Conservation (phyloP, 2,329 filamentous ascomycete genomes). For the Aspergillaceae sp. region DNA sequence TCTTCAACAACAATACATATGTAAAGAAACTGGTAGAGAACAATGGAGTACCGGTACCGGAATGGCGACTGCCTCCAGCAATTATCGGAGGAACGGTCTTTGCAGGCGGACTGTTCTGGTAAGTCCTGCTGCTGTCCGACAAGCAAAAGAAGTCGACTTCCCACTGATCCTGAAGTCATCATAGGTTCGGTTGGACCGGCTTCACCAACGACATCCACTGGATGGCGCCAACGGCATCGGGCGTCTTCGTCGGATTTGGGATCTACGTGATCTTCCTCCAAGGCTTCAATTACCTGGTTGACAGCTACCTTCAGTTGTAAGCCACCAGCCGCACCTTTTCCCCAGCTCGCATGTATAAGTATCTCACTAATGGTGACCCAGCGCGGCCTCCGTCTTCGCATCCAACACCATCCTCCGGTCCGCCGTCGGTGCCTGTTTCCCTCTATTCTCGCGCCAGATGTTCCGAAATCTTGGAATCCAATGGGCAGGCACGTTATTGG, state of each 20-base stretch:
- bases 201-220: constrained; percentile 25
- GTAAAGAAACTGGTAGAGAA: constrained; percentile 22
- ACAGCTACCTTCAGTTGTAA: constrained; percentile 33
- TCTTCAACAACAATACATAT: constrained; percentile 20
- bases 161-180: too few species aligned
- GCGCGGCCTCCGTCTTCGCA: constrained; percentile 31
- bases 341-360: too few species aligned
- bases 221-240: constrained; percentile 27
- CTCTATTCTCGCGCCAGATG: constrained; percentile 30
- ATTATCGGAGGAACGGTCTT: constrained; percentile 27
- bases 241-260: constrained; percentile 25
- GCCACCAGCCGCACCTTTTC: constrained; percentile 4
- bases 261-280: constrained; percentile 27
- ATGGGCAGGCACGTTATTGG: constrained; percentile 33
- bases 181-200: constrained; percentile 26
- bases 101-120: constrained; percentile 30
- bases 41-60: constrained; percentile 21
- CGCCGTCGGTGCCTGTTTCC: constrained; percentile 26
- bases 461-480: constrained; percentile 30
- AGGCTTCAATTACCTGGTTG: constrained; percentile 32
- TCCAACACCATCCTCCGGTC: constrained; percentile 33
- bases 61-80: constrained; percentile 25
- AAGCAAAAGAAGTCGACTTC: neutral
- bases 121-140: neutral
- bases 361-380: constrained; percentile 7